A percentile compares a stretch with the other conserved stretches of the same genome.
These are phyloP conservation scores for Penicillium olsonii DNA, from an alignment of 2,329 filamentous ascomycete species.

Conservation along the genomic window DNA sequence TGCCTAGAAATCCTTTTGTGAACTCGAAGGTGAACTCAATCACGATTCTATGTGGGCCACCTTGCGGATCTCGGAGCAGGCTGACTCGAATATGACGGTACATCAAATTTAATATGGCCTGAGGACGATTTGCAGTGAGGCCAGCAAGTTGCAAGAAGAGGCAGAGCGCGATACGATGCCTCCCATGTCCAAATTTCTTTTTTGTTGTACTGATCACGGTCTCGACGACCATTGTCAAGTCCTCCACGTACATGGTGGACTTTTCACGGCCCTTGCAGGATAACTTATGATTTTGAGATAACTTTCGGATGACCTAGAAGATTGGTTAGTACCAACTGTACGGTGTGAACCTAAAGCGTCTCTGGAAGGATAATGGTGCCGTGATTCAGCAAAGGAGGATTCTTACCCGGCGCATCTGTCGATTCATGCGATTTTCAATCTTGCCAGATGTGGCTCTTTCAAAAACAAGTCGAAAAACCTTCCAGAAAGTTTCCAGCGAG, in stretches of 20 bases:
- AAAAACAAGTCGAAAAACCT: no score
- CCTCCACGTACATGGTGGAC: slow-evolving; percentile 15
- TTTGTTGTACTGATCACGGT: slow-evolving; percentile 20
- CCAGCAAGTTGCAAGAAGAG: slow-evolving; percentile 18
- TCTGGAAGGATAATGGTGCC: no score
- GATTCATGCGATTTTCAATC: no score
- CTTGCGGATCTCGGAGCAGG: slow-evolving; percentile 13
- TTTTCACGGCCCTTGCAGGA: no score
- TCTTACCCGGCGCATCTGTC: no score
- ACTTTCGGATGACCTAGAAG: no score
- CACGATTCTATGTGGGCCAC: slow-evolving; percentile 14
- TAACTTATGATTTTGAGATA: no score
- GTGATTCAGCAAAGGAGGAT: no score
- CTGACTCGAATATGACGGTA: slow-evolving; percentile 17
- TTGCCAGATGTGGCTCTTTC: no score
- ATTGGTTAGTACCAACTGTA: no score
- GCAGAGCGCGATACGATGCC: slow-evolving; percentile 17
- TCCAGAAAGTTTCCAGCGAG: no score
- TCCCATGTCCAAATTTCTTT: slow-evolving; percentile 20
- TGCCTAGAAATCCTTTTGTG: slow-evolving; percentile 13
- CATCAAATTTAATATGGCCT: slow-evolving; percentile 14
- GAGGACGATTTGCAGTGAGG: slow-evolving; percentile 15
- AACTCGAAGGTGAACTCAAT: slow-evolving; percentile 13
- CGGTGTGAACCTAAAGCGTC: no score
- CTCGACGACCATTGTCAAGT: slow-evolving; percentile 16